These are phyloP conservation scores for Sporothrix inflata DNA, from an alignment of 2,329 filamentous ascomycete genomes.

Conservation along the genomic window DNA sequence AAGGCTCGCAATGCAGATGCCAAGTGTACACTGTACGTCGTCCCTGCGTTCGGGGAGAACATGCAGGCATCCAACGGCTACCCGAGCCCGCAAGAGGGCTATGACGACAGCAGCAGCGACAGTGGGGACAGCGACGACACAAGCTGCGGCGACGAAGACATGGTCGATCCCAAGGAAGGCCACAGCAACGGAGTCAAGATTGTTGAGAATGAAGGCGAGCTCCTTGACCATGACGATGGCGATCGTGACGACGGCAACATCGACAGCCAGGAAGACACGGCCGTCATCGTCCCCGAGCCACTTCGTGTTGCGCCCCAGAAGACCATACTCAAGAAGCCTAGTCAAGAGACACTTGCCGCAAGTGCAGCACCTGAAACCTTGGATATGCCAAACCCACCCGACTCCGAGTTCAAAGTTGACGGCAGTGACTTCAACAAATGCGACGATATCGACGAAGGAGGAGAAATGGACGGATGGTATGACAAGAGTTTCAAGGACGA, in stretches of 20 bases:
- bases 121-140: not conserved
- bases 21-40: conserved; percentile 7
- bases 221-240: not conserved
- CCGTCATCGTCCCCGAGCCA: too few relatives aligned
- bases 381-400: not conserved
- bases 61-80: not conserved
- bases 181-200: not conserved
- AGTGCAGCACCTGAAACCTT: not conserved
- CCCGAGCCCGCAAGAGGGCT: not conserved
- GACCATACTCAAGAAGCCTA: not conserved
- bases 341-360: not conserved
- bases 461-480: not conserved
- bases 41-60: not conserved
- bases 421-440: not conserved
- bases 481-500: not conserved
- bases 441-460: not conserved
- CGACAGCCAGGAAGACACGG: too few relatives aligned
- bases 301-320: too few relatives aligned
- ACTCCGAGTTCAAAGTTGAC: not conserved
- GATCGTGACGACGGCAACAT: not conserved
- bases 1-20: conserved; percentile 2
- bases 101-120: not conserved
- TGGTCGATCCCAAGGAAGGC: not conserved
- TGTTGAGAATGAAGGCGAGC: not conserved
- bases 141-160: not conserved